Evolutionary conservation across 2,329 filamentous ascomycete genomes (phyloP).

Genomic region (Diaporthe sp.): DNA sequence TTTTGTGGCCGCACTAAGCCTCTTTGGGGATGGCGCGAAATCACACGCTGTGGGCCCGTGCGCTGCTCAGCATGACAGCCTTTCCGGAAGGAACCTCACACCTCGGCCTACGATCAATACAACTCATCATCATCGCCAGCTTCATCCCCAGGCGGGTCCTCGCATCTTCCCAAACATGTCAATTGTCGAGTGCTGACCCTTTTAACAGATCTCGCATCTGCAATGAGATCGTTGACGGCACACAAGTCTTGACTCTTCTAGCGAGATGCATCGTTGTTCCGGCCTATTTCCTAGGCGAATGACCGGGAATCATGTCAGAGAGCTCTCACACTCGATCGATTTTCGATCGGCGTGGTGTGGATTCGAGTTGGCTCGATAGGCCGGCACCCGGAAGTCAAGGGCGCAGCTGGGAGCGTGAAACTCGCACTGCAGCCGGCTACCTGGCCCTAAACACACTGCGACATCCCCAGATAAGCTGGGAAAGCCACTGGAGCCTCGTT

Average conservation of each 20-base stretch:
- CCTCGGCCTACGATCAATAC: constrained; percentile 20
- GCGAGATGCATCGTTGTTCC: constrained; percentile 24
- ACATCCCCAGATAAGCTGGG: constrained; percentile 32
- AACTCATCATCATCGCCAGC: constrained; percentile 28
- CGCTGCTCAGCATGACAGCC: constrained; percentile 21
- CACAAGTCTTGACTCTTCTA: background rate
- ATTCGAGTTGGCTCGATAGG: constrained; percentile 32
- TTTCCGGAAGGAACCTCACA: constrained; percentile 33
- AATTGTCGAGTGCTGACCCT: constrained; percentile 26
- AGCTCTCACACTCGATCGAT: constrained; percentile 9
- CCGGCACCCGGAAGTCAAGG: constrained; percentile 16
- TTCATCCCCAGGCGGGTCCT: constrained; percentile 16
- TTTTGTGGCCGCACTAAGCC: constrained; percentile 35
- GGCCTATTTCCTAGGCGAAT: constrained; percentile 15
- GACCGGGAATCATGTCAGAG: constrained; percentile 10
- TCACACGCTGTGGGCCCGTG: background rate
- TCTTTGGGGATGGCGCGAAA: background rate
- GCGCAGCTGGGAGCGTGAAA: constrained; percentile 39
- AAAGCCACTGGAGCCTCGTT: background rate
- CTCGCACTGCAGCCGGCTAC: constrained; percentile 35
- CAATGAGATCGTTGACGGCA: background rate
- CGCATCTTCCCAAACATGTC: background rate
- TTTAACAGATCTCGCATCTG: background rate
- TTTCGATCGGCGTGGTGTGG: constrained; percentile 35
- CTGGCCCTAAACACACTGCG: constrained; percentile 31